phyloP scores from a whole-genome alignment of 768 basidiomycete genomes.

The Leccinum pellstonianum region DNA sequence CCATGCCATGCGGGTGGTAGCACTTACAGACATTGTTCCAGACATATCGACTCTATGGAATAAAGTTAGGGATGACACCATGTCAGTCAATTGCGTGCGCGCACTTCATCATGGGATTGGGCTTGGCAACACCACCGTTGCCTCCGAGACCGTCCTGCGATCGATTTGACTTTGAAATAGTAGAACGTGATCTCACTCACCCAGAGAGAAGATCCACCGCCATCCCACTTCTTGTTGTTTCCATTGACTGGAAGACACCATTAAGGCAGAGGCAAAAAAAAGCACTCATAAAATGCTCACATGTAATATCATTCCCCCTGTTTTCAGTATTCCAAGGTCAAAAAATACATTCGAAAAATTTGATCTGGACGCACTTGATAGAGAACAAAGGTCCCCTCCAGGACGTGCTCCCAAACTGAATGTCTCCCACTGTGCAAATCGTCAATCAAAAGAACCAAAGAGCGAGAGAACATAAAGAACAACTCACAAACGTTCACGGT shows the following conservation, averaged over 20 bases:
- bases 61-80: not conserved
- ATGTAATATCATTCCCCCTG: conserved; percentile 50
- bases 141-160: conserved; percentile 29
- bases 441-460: not conserved
- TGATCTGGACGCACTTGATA: conserved; percentile 38
- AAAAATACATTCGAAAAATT: not conserved
- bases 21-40: conserved; percentile 34
- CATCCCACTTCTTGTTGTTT: conserved; percentile 41
- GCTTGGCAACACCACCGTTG: conserved; percentile 18
- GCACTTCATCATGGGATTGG: conserved; percentile 42
- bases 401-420: conserved; percentile 50
- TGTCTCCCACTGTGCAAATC: conserved; percentile 48
- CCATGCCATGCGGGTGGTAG: not conserved
- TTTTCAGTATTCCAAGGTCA: conserved; percentile 1
- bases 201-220: conserved; percentile 46
- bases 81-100: not conserved
- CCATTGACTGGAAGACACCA: conserved; percentile 34
- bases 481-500: conserved; percentile 58
- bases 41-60: conserved; percentile 38
- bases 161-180: not conserved
- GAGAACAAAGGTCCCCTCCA: conserved; percentile 58
- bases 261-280: not conserved
- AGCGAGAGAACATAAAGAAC: not conserved
- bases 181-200: conserved; percentile 16
- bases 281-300: conserved; percentile 31